Evolutionary conservation across 192 early-diverging fungal genomes (phyloP), one percentile per base, ranked within the genome.

Genomic region (Rhizoclosmatium globosum): DNA sequence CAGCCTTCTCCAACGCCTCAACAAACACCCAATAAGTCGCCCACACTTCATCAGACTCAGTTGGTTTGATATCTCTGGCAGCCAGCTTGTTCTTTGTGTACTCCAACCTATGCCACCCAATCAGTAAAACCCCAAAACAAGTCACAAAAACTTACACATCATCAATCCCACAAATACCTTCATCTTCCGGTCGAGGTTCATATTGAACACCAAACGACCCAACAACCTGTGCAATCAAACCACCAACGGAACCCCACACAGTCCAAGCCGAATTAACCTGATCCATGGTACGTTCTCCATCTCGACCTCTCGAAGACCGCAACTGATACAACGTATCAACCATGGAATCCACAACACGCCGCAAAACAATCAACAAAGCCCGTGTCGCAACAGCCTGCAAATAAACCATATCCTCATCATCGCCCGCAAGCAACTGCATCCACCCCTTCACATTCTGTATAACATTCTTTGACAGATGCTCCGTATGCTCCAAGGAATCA

Each of bases 231-330:
- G 77, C 68, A 23, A 86, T 74, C 9, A 64, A 46, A 2, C 82
- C 85, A 6, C 82, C 85, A 41, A 86, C 19, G 7, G 75, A 71
- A 45, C 82, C 85, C 79, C 79, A 81, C 4, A 86, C 70, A 19
- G 57, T 58, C 85, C 85, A 86, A 17, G 72, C 85, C 60, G 48
- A 74, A 61, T 78, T 82, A 3, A 84, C 67, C 17, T 84, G 79
- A 2, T 70, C 62, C 38, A 83, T 13, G 41, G 42, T 43, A 21
- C 71, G 71, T 1, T 7, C 38, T 50, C 57, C 21, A 17, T 19
- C 64, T 7, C 56, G 74, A 15, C 53, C 68, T 17, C 7, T 23
- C 19, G 23, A 42, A 9, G 19, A 9, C 7, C 11, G 9, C 9
- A 38, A 17, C 19, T 77, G 44, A 39, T 15, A 17, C 45, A 45